Base-by-base conservation (phyloP, 1,284 basidiomycete species). In the Porodaedalea pini region DNA sequence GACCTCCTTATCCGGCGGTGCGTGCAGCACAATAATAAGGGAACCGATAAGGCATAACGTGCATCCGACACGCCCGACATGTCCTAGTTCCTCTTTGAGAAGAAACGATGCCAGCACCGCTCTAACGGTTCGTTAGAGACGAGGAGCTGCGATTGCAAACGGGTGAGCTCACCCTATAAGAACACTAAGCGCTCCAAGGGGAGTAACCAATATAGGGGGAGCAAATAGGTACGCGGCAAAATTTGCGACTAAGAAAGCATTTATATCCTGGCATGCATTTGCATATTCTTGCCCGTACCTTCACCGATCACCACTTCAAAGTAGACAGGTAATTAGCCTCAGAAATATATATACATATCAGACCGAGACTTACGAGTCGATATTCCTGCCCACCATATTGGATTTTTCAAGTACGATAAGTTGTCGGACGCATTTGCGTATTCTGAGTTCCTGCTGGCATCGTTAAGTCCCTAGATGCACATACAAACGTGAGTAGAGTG, bases 191-290 rank as follows among this genome's bases (percentile, higher is more conserved):
- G 96, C 95, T 57, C 96, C 96, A 11, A 99, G 77, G 4, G 96
- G 96, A 0, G 96, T 98, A 40, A 99, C 94, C 54, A 99, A 79
- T 67, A 98, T 97, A 63, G 96, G 94, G 56, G 96, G 96, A 0
- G 96, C 96, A 68, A 98, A 99, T 0, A 94, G 93, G 72, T 99
- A 99, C 3, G 97, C 97, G 5, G 96, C 94, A 74, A 99, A 99
- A 76, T 99, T 99, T 65, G 94, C 95, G 57, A 97, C 95, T 97
- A 66, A 10, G 40, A 47, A 11, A 36, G 17, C 7, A 48, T 51
- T 54, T 44, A 59, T 15, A n/a, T 13, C 15, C 21, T 36, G 23
- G 27, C 17, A 29, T 23, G 25, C 29, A 29, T 25, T 8, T n/a
- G 29, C 37, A 29, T 13, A 47, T 31, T 19, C 49, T 31, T 49